A percentile compares a stretch with the other conserved stretches of the same genome.
Evolutionary conservation across 768 basidiomycete species (phyloP).

Genomic region (Leccinum pellstonianum): DNA sequence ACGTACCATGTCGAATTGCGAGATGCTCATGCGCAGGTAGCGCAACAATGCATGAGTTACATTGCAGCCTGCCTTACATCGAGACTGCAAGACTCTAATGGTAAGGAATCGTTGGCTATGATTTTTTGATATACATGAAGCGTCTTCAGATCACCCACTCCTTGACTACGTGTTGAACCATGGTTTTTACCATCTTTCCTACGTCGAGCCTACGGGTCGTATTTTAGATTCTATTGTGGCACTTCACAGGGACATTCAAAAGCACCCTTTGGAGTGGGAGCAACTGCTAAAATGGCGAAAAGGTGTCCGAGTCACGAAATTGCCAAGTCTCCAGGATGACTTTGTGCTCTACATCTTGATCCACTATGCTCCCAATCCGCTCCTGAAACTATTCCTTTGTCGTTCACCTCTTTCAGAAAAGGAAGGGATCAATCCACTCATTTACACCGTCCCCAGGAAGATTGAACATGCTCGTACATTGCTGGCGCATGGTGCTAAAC

Average conservation of each 20-base stretch:
- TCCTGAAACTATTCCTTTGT: not conserved
- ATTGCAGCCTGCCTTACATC: too few relatives aligned
- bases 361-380: not conserved
- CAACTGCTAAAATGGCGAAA: not conserved
- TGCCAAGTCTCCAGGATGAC: too few relatives aligned
- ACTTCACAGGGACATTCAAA: not conserved
- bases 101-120: too few relatives aligned
- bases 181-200: not conserved
- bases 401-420: not conserved
- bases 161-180: too few relatives aligned
- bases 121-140: too few relatives aligned
- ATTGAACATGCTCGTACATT: not conserved
- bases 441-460: rapidly evolving
- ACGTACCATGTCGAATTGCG: too few relatives aligned
- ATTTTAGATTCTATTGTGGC: not conserved
- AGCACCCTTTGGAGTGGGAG: not conserved
- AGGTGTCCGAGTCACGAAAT: too few relatives aligned
- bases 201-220: not conserved
- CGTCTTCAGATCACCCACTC: too few relatives aligned
- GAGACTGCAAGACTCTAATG: too few relatives aligned
- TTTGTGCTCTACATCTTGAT: not conserved
- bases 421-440: not conserved
- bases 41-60: too few relatives aligned
- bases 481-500: not conserved
- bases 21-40: too few relatives aligned